phyloP scores from a whole-genome alignment of 768 basidiomycete genomes.

The Cyclocybe cylindracea region DNA sequence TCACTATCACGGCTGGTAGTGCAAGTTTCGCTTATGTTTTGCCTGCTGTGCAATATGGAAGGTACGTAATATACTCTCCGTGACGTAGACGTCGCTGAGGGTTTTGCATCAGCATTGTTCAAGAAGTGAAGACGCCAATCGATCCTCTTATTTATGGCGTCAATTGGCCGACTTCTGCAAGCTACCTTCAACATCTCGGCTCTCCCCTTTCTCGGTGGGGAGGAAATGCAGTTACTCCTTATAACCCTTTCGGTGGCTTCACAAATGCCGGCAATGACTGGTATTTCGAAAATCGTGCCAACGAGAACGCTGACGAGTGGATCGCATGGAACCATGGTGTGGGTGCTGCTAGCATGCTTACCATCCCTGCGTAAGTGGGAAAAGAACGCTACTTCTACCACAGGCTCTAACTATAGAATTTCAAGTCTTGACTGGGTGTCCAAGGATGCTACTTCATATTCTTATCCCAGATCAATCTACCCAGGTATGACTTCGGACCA shows the following conservation, averaged over 20 bases:
- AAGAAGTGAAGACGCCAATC: slow-evolving; percentile 37
- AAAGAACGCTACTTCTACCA: not conserved
- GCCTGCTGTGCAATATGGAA: slow-evolving; percentile 43
- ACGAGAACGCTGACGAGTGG: slow-evolving; percentile 47
- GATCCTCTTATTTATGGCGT: slow-evolving; percentile 53
- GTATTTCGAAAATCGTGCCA: slow-evolving; percentile 56
- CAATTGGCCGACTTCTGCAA: slow-evolving; percentile 50
- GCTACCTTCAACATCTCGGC: slow-evolving; percentile 49
- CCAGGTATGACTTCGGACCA: slow-evolving; percentile 33
- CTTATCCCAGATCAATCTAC: slow-evolving; percentile 45
- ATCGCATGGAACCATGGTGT: slow-evolving; percentile 47
- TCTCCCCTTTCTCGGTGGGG: slow-evolving; percentile 55
- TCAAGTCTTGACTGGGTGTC: slow-evolving; percentile 58
- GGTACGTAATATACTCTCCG: slow-evolving; percentile 21
- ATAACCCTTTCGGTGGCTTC: slow-evolving; percentile 51
- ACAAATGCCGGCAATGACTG: slow-evolving; percentile 57
- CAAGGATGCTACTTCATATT: slow-evolving; percentile 54
- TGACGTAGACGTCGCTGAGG: not conserved
- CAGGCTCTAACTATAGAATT: not conserved
- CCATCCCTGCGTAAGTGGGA: slow-evolving; percentile 49
- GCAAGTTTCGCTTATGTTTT: slow-evolving; percentile 41
- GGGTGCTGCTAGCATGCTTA: slow-evolving; percentile 43
- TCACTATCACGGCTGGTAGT: slow-evolving; percentile 42
- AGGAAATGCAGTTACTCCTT: slow-evolving; percentile 55
- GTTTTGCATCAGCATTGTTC: slow-evolving; percentile 32